Conservation (phyloP, 1,284 basidiomycete species). For the Gastroboletus turbinatus region DNA sequence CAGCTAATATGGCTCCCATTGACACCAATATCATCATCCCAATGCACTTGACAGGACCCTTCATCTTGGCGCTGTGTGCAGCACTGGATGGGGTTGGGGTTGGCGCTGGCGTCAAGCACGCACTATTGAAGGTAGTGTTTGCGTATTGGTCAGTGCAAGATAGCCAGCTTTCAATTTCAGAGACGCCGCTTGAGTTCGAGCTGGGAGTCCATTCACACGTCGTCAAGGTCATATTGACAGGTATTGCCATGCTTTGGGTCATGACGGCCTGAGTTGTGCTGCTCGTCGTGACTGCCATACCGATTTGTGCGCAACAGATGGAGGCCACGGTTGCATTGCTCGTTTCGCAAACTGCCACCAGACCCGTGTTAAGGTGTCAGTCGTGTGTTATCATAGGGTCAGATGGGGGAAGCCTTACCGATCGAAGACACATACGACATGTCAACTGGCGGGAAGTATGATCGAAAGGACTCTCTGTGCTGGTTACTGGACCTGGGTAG, state of each 20-base stretch:
- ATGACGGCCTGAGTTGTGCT: background rate
- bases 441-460: background rate
- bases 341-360: background rate
- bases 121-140: background rate
- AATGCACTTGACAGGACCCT: background rate
- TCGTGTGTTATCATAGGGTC: background rate
- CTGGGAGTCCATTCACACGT: slow-evolving; percentile 2
- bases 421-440: background rate
- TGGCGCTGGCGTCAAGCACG: background rate
- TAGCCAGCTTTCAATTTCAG: slow-evolving; percentile 2
- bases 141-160: background rate
- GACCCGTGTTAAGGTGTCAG: background rate
- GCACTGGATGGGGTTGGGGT: background rate
- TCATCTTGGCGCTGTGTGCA: background rate
- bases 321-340: slow-evolving; percentile 5
- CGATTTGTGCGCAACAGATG: slow-evolving; percentile 5
- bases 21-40: background rate
- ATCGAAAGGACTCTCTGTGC: background rate
- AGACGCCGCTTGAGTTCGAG: background rate
- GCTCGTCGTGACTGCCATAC: background rate
- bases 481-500: background rate
- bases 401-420: background rate
- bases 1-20: background rate
- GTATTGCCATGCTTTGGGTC: background rate
- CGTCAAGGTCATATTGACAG: background rate